Percentiles rank a stretch among this genome's conserved stretches.
Conservation (phyloP, 1,284 basidiomycete species). For the Ceratobasidium sp. region DNA sequence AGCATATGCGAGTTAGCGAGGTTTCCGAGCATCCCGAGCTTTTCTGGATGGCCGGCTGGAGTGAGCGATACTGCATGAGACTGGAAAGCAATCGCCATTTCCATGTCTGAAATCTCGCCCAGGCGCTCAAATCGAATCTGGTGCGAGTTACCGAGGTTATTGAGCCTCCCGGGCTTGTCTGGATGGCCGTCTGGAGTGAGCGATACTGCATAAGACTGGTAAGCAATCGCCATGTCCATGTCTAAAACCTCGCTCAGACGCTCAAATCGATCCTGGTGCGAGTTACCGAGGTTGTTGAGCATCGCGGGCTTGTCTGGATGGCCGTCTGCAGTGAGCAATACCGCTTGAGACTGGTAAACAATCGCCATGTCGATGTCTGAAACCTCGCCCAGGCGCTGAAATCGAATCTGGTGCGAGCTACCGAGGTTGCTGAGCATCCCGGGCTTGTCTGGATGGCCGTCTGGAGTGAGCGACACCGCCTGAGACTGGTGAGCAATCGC, state of each 20-base stretch:
- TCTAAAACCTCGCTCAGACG: background rate
- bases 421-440: background rate
- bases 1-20: background rate
- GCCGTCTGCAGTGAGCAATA: background rate
- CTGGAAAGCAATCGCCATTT: conserved; percentile 12
- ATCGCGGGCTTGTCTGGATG: background rate
- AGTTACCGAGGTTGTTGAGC: background rate
- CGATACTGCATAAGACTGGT: conserved; percentile 1
- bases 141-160: conserved; percentile 19
- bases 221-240: conserved; percentile 8
- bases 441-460: background rate
- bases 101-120: background rate
- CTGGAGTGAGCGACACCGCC: background rate
- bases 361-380: conserved; percentile 1
- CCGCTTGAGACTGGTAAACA: background rate
- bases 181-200: background rate
- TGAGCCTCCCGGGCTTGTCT: background rate
- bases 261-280: background rate
- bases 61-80: background rate
- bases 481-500: background rate
- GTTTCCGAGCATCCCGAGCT: background rate
- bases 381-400: background rate
- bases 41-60: background rate
- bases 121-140: conserved; percentile 16
- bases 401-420: background rate